phyloP scores from a whole-genome alignment of 1,139 yeast genomes.

The Cylindricascospora bacillispora region DNA sequence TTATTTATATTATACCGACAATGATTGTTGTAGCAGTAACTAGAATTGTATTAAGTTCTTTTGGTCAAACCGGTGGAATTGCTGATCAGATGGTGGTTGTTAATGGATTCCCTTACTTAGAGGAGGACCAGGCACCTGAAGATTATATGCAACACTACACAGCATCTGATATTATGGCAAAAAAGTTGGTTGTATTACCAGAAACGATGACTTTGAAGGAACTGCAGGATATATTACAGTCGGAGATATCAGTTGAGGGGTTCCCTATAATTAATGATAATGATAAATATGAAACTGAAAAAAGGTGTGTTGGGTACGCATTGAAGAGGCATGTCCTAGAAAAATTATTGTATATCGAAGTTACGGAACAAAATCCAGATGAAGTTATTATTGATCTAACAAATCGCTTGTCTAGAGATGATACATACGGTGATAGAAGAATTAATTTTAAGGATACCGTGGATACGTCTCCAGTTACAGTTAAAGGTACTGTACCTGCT shows the following conservation, averaged over 20 bases:
- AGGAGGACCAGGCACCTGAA: constrained; percentile 54
- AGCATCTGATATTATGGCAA: constrained; percentile 58
- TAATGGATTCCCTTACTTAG: constrained; percentile 81
- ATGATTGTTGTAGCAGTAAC: constrained; percentile 96
- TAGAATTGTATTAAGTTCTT: constrained; percentile 56
- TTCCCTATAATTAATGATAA: constrained; percentile 39
- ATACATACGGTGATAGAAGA: constrained; percentile 9
- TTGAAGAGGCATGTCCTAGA: constrained; percentile 14
- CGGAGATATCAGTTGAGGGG: constrained; percentile 34
- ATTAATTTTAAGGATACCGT: constrained; percentile 35
- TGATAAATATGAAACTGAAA: constrained; percentile 13
- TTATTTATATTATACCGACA: constrained; percentile 79
- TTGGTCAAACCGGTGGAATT: constrained; percentile 68
- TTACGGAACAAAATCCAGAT: constrained; percentile 7
- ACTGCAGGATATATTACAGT: constrained; percentile 11
- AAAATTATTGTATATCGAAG: constrained; percentile 6
- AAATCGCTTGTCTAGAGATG: constrained; percentile 11
- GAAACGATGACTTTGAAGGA: constrained; percentile 26
- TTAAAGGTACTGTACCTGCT: constrained; percentile 41
- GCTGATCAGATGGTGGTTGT: constrained; percentile 90
- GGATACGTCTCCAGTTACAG: constrained; percentile 52
- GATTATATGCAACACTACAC: constrained; percentile 36
- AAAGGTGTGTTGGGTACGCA: constrained; percentile 21
- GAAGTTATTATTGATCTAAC: constrained; percentile 10
- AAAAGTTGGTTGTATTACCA: constrained; percentile 39